A percentile compares a stretch with the other conserved stretches of the same genome.
phyloP scores from a whole-genome alignment of 2,329 filamentous ascomycete species.

The Trichoderma oligosporum region DNA sequence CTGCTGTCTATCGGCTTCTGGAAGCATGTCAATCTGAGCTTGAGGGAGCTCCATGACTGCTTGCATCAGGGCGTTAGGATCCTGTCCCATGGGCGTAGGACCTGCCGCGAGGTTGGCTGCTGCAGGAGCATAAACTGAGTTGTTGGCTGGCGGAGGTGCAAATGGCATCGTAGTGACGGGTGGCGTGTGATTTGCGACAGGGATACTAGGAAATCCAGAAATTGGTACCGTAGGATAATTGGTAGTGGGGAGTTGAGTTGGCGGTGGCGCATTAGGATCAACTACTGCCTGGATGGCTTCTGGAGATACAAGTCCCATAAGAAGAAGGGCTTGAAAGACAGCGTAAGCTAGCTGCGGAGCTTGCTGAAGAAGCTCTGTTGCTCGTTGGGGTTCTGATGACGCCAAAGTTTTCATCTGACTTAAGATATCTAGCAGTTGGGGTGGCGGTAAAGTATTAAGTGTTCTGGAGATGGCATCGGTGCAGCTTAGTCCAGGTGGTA shows the following conservation, averaged over 20 bases:
- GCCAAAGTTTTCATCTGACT: constrained; percentile 90
- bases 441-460: constrained; percentile 77
- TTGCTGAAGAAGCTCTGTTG: constrained; percentile 79
- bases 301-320: constrained; percentile 89
- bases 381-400: constrained; percentile 74
- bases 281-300: constrained; percentile 78
- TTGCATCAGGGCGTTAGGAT: constrained; percentile 70
- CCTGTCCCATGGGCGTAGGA: constrained; percentile 40
- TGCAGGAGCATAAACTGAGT: constrained; percentile 37
- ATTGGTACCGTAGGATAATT: constrained; percentile 37
- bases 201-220: constrained; percentile 36
- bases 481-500: constrained; percentile 77
- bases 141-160: constrained; percentile 39
- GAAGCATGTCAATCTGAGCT: constrained; percentile 73
- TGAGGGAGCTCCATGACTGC: constrained; percentile 79
- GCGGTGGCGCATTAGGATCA: constrained; percentile 51
- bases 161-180: constrained; percentile 45
- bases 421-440: constrained; percentile 88
- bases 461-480: constrained; percentile 91
- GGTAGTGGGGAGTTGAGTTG: constrained; percentile 29
- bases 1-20: constrained; percentile 71
- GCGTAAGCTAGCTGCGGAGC: constrained; percentile 92
- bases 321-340: constrained; percentile 87
- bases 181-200: constrained; percentile 44
- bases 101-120: constrained; percentile 33